phyloP scores from a whole-genome alignment of 306 rosid genomes.

The Glycyrrhiza uralensis region DNA sequence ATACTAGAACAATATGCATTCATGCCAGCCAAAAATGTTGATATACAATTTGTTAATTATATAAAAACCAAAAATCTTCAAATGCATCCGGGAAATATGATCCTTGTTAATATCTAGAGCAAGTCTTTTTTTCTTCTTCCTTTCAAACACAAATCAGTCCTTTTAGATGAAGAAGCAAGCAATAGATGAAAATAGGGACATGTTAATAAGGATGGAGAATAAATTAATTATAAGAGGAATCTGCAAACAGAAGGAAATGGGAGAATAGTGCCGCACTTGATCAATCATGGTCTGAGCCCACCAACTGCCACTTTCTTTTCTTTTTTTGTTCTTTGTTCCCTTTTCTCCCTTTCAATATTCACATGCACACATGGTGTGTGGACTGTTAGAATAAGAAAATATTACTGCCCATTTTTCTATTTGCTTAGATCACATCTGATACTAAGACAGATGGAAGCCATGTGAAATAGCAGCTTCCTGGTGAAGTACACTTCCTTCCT shows the following conservation, averaged over 20 bases:
- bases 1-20: no score
- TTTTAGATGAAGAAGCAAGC: slow-evolving; percentile 24
- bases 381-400: slow-evolving; percentile 26
- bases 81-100: slow-evolving; percentile 24
- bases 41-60: no score
- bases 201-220: slow-evolving; percentile 22
- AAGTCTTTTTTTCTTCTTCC: background rate
- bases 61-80: no score
- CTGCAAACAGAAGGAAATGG: slow-evolving; percentile 47
- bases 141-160: background rate
- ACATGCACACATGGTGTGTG: slow-evolving; percentile 72
- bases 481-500: slow-evolving; percentile 37
- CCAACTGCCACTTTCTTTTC: slow-evolving; percentile 48
- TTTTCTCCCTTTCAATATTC: slow-evolving; percentile 44
- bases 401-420: background rate
- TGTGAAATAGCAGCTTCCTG: slow-evolving; percentile 78
- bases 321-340: background rate
- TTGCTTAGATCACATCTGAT: slow-evolving; percentile 31
- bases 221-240: slow-evolving; percentile 28
- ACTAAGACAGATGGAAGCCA: slow-evolving; percentile 52
- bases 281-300: slow-evolving; percentile 59
- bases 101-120: background rate
- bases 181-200: slow-evolving; percentile 15
- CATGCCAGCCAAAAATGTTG: no score
- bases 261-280: slow-evolving; percentile 48